These are phyloP conservation scores for Aspergillus latus DNA, from an alignment of 2,329 filamentous ascomycete genomes.

Conservation along the genomic window DNA sequence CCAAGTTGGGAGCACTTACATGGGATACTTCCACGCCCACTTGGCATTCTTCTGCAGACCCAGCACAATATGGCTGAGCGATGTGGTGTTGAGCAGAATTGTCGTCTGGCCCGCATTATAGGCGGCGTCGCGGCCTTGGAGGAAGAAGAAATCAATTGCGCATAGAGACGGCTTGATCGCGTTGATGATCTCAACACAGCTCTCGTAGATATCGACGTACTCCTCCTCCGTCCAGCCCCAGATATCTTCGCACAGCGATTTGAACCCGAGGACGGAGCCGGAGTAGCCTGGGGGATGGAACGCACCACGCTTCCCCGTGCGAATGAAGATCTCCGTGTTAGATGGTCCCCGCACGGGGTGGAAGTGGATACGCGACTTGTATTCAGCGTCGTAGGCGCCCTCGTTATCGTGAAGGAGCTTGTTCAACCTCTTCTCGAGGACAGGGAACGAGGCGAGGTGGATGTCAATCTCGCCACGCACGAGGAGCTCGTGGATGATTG, in stretches of 20 bases:
- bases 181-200: slow-evolving; percentile 41
- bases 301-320: slow-evolving; percentile 28
- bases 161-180: slow-evolving; percentile 42
- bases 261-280: slow-evolving; percentile 36
- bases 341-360: slow-evolving; percentile 37
- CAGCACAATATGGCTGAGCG: slow-evolving; percentile 42
- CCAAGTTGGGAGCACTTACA: slow-evolving; percentile 22
- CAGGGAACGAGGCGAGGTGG: slow-evolving; percentile 48
- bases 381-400: slow-evolving; percentile 20
- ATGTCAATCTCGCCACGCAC: slow-evolving; percentile 40
- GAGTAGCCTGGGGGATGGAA: slow-evolving; percentile 35
- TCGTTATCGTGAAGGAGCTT: slow-evolving; percentile 27
- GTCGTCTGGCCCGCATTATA: slow-evolving; percentile 36
- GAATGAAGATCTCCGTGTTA: slow-evolving; percentile 36
- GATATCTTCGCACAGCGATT: slow-evolving; percentile 29
- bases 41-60: slow-evolving; percentile 40
- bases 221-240: slow-evolving; percentile 41
- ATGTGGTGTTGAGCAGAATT: slow-evolving; percentile 48
- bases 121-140: slow-evolving; percentile 47
- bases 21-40: slow-evolving; percentile 35
- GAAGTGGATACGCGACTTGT: slow-evolving; percentile 27
- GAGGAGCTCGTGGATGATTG: slow-evolving; percentile 44
- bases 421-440: slow-evolving; percentile 35
- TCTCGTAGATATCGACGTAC: slow-evolving; percentile 44
- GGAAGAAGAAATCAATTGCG: slow-evolving; percentile 47